Conservation (phyloP, 2,329 filamentous ascomycete genomes). For the Penicillium sp. region DNA sequence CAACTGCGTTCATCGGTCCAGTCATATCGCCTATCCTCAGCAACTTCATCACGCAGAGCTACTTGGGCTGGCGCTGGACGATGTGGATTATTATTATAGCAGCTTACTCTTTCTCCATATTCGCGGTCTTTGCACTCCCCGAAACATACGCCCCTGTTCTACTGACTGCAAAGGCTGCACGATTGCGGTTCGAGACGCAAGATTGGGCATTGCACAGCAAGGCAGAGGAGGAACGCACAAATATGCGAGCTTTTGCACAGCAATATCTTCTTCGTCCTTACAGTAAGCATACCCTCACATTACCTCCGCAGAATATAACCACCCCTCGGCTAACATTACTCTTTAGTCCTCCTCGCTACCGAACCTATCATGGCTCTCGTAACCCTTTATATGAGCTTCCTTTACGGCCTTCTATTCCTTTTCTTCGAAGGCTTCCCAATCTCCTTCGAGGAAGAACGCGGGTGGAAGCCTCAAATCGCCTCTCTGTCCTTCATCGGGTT, state of each 20-base stretch:
- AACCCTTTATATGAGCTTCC: slow-evolving; percentile 36
- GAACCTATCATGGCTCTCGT: slow-evolving; percentile 46
- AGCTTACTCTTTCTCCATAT: slow-evolving; percentile 34
- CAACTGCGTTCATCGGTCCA: no score
- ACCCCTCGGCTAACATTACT: no score
- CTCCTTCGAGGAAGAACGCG: slow-evolving; percentile 32
- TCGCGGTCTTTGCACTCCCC: slow-evolving; percentile 11
- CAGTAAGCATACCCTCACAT: no score
- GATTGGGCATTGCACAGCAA: slow-evolving; percentile 46
- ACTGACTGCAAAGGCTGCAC: slow-evolving; percentile 45
- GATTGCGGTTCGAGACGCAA: slow-evolving; percentile 44
- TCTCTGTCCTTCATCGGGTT: slow-evolving; percentile 43
- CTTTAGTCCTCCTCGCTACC: slow-evolving; percentile 40
- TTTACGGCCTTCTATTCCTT: slow-evolving; percentile 30
- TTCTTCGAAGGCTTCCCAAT: slow-evolving; percentile 28
- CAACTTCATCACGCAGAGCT: no score
- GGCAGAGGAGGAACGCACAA: slow-evolving; percentile 34
- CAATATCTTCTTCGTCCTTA: slow-evolving; percentile 41
- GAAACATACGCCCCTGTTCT: slow-evolving; percentile 50
- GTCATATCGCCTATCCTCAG: no score
- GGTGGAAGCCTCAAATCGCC: slow-evolving; percentile 35
- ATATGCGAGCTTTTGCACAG: slow-evolving; percentile 28
- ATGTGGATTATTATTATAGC: not conserved
- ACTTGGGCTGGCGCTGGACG: slow-evolving; percentile 4
- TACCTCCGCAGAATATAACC: no score